phyloP scores from a whole-genome alignment of 169 alveolate genomes.

The Plasmodium vinckei region DNA sequence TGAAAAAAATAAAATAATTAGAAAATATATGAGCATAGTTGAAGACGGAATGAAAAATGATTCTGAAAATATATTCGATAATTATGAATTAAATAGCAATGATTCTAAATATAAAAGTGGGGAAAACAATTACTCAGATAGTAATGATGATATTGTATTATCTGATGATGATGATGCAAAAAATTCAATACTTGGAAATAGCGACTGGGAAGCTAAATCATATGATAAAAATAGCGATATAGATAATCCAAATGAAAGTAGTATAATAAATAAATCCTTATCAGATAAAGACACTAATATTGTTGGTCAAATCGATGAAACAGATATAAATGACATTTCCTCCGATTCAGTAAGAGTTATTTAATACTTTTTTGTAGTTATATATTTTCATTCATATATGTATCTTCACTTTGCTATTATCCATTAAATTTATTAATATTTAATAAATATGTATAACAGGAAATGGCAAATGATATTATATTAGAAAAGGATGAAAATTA shows the following conservation, averaged over 20 bases:
- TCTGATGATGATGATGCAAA: constrained; percentile 13
- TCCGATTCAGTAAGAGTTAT: no score
- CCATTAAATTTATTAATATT: no score
- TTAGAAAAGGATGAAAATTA: no score
- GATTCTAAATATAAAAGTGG: constrained; percentile 20
- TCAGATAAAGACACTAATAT: neutral
- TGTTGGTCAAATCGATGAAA: neutral
- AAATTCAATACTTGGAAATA: constrained; percentile 2
- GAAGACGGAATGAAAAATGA: constrained; percentile 49
- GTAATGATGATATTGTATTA: constrained; percentile 55
- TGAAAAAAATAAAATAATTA: constrained; percentile 35
- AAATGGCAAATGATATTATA: no score
- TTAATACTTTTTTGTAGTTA: no score
- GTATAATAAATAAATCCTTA: neutral
- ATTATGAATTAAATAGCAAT: constrained; percentile 7
- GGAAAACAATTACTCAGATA: constrained; percentile 27
- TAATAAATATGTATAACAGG: no score
- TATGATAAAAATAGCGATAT: neutral
- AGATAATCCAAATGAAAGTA: neutral
- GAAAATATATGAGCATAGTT: constrained; percentile 27
- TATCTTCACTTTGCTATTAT: no score
- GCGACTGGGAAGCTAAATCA: neutral
- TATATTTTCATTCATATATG: no score
- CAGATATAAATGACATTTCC: neutral
- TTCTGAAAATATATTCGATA: neutral